Base-by-base conservation (phyloP, 2,329 filamentous ascomycete species). In the Helotiales sp. region DNA sequence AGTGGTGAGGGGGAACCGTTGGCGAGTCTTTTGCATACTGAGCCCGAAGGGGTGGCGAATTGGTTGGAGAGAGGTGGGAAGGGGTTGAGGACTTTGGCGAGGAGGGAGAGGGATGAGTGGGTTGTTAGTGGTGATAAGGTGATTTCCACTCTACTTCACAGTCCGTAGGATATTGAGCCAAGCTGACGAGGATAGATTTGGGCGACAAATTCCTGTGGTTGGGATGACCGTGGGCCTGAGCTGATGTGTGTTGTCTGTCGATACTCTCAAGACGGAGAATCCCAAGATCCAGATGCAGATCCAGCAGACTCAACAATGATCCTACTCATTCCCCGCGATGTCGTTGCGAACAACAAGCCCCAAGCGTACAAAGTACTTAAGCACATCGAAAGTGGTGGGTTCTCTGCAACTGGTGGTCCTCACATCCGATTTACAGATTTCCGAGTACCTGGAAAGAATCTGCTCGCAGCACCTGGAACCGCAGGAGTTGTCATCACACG, bases 61-160 rank as follows among this genome's bases (percentile, higher is more conserved):
- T 85, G 79, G 72, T 74, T 86, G 11, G 83, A 86, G 71, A 80
- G 79, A 52, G 84, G 84, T 1, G 82, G 78, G 0, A 76, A 75
- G 2, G 84, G 85, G 0, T 74, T 87, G 43, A 76, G 80, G 54
- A 86, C 84, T 2, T 84, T 82, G 1, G 85, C 85, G 0, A 75
- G 76, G 22, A 73, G 73, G 10, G 82, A 85, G n/a, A 83, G 82
- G 0, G 80, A 84, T 40, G 79, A 82, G 50, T 87, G 82, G 81
- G 72, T 86, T 2, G 70, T 87, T 28, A 82, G 82, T 71, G 85
- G 85, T 2, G 85, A 87, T 70, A 86, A 87, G 80, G 80, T 81
- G 47, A 49, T 57, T 28, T 49, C 17, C 43, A 1, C 15, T 22
- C n/a, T 17, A 58, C 24, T 34, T 40, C 8, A 26, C 28, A 13